Evolutionary conservation across 768 basidiomycete genomes (phyloP), one percentile per base, ranked within the genome.

Genomic region (Tylopilus balloui): DNA sequence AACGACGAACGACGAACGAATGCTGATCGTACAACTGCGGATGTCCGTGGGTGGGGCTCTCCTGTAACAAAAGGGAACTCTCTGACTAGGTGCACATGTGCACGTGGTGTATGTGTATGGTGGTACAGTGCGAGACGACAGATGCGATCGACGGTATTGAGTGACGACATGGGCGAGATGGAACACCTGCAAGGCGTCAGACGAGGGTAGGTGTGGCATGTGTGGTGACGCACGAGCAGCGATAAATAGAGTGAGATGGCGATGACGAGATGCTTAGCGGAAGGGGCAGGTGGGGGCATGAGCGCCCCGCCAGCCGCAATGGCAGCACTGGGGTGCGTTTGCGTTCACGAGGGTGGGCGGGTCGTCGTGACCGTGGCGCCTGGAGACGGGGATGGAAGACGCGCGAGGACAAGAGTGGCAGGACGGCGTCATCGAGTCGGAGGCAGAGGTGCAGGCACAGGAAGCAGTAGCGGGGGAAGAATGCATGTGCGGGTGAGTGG

Each of bases 271-370:
- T 62, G 62, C 53, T 73, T 66, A 79, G 62, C 73, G 78, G 80
- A 84, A 84, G 36, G 83, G 83, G 73, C 84, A 86, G 60, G 71
- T 74, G 29, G 80, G 77, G 23, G 79, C 64, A 54, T 78, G 76
- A 14, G 71, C 62, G 32, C 83, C 84, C 58, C 85, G 80, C 74
- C 74, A 83, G 57, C 84, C 84, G 54, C 86, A 88, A 64, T 86
- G 83, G 74, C 83, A 86, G 71, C 86, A 88, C 65, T 86, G 84
- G 51, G 86, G 83, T n/a, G 79, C 73, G 71, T 76, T 80, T 58
- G 74, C 71, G 71, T 79, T 70, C 45, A 73, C 63, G 29, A 69
- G 62, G 42, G 68, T 53, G 52, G 55, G 46, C 51, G 67, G 53
- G 54, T 64, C 65, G 32, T 60, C 58, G 44, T 51, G 50, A 12